phyloP scores from a whole-genome alignment of 1,284 basidiomycete genomes.

The Omphalotus olearius region DNA sequence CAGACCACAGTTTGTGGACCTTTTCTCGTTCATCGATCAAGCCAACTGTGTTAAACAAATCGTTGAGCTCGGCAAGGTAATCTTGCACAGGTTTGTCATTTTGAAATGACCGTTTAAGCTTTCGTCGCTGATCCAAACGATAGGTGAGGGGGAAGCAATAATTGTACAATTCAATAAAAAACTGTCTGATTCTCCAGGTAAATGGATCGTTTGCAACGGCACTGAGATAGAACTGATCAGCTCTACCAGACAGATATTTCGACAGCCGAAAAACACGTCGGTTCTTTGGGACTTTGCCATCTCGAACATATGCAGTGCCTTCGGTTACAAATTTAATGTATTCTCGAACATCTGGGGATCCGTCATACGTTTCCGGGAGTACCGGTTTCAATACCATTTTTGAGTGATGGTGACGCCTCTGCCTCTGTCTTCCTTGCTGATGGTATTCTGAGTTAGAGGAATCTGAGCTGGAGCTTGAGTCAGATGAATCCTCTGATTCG shows the following conservation, averaged over 20 bases:
- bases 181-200: slow-evolving; percentile 22
- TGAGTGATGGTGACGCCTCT: not conserved
- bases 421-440: not conserved
- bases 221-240: slow-evolving; percentile 34
- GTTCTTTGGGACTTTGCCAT: slow-evolving; percentile 20
- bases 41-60: slow-evolving; percentile 28
- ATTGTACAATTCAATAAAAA: slow-evolving; percentile 36
- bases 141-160: slow-evolving; percentile 41
- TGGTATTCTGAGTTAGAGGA: slow-evolving; percentile 2
- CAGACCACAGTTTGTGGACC: slow-evolving; percentile 31
- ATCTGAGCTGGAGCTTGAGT: not conserved
- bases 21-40: slow-evolving; percentile 23
- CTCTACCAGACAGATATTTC: slow-evolving; percentile 29
- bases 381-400: slow-evolving; percentile 23
- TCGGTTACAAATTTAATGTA: slow-evolving; percentile 29
- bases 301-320: slow-evolving; percentile 24
- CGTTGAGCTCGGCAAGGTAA: slow-evolving; percentile 28
- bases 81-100: slow-evolving; percentile 20
- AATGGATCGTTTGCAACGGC: slow-evolving; percentile 24
- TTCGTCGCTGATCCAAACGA: slow-evolving; percentile 20
- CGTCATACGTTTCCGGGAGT: slow-evolving; percentile 26
- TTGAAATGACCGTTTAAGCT: slow-evolving; percentile 21
- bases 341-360: slow-evolving; percentile 18
- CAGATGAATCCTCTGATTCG: not conserved
- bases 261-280: slow-evolving; percentile 24